A percentile compares a stretch with the other conserved stretches of the same genome.
These are phyloP conservation scores for Eucalyptus viminalis DNA, from an alignment of 345 rosid genomes.

Conservation along the genomic window DNA sequence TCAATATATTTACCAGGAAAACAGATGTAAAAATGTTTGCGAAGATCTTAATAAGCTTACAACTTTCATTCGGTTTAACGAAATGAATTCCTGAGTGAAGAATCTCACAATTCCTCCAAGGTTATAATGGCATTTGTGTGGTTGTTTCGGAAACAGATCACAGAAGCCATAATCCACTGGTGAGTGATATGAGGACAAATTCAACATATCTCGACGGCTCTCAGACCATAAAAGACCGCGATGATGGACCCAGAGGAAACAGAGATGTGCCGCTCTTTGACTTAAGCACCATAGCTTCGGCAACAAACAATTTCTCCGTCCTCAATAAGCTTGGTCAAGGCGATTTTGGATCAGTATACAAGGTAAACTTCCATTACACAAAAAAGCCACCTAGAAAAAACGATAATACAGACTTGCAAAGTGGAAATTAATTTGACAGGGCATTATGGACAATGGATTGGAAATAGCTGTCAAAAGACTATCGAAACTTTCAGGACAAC, in stretches of 20 bases:
- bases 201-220: neutral
- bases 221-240: neutral
- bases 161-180: neutral
- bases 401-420: neutral
- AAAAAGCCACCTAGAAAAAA: neutral
- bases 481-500: constrained; percentile 16
- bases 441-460: constrained; percentile 1
- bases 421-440: neutral
- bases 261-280: constrained; percentile 2
- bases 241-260: neutral
- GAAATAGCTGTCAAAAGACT: constrained; percentile 27
- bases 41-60: neutral
- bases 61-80: neutral
- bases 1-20: neutral
- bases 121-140: neutral
- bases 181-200: neutral
- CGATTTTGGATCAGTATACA: constrained; percentile 10
- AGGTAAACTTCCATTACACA: neutral
- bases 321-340: constrained; percentile 7
- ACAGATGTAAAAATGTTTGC: neutral
- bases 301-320: constrained; percentile 7
- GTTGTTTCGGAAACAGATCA: neutral
- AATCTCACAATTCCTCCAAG: neutral
- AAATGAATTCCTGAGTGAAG: neutral
- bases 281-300: neutral